A percentile compares a stretch with the other conserved stretches of the same genome.
phyloP scores from a whole-genome alignment of 2,329 filamentous ascomycete species.

The Curvularia spicifera region DNA sequence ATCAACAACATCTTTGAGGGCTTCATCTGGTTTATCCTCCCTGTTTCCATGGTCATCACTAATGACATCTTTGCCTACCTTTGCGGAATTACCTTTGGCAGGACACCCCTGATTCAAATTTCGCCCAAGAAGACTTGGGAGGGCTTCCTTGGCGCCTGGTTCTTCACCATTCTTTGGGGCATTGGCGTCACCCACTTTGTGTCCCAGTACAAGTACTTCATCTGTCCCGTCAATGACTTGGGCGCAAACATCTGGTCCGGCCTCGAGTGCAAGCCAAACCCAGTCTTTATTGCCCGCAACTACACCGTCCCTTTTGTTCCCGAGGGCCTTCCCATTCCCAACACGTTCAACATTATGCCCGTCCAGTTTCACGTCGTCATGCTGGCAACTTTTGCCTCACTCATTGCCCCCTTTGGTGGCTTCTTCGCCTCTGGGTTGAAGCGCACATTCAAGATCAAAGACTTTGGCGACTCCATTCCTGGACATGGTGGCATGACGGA shows the following conservation, averaged over 20 bases:
- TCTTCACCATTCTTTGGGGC: constrained; percentile 90
- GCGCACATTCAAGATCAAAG: constrained; percentile 99
- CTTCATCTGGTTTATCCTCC: constrained; percentile 99
- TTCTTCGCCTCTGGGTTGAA: constrained; percentile 98
- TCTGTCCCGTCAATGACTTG: constrained; percentile 95
- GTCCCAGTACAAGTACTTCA: constrained; percentile 94
- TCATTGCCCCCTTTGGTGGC: constrained; percentile 96
- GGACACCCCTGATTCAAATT: constrained; percentile 95
- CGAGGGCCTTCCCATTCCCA: constrained; percentile 62
- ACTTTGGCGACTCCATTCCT: constrained; percentile 97
- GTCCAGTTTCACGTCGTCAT: constrained; percentile 93
- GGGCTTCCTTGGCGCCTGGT: constrained; percentile 94
- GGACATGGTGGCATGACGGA: constrained; percentile 98
- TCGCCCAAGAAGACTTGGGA: constrained; percentile 99
- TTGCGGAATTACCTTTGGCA: constrained; percentile 94
- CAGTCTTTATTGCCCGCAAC: constrained; percentile 80
- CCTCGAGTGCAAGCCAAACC: constrained; percentile 87
- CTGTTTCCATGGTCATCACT: constrained; percentile 91
- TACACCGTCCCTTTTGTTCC: constrained; percentile 68
- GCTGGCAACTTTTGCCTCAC: constrained; percentile 90
- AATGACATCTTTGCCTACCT: constrained; percentile 99
- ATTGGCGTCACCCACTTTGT: constrained; percentile 81
- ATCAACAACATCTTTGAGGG: constrained; percentile 99
- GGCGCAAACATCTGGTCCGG: constrained; percentile 93
- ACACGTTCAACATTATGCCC: constrained; percentile 77